Evolutionary conservation across 495 filamentous ascomycete genomes (phyloP), one percentile per base, ranked within the genome.

Genomic region (Pyrenula massariospora): DNA sequence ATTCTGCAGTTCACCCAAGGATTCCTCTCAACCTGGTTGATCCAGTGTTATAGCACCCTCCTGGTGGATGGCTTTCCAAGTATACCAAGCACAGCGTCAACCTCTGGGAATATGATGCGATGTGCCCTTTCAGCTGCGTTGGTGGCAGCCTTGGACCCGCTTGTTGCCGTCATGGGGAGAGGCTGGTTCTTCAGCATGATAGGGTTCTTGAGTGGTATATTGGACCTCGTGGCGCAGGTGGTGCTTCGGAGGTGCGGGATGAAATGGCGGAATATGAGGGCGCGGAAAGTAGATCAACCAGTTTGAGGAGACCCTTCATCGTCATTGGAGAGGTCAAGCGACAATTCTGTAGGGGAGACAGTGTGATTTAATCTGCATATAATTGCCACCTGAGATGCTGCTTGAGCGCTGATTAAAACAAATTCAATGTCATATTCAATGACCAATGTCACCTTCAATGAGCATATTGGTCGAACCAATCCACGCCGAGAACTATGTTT

Each of bases 111-210:
- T 49, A 55, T 55, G 10, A 48, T 12, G 10, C 53, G 53, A 11
- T 55, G 53, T 24, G 24, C 24, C 10, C 25, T 55, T 12, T 47
- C 53, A 49, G 53, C 53, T 15, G 24, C 12, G 10, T 12, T 10
- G 10, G 53, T 55, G 11, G 25, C 53, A 48, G 25, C 23, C 10
- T 49, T 55, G 53, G 15, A 55, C 12, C 53, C 53, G 10, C 24
- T 55, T 12, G 12, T 55, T 10, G 53, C 47, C 22, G 22, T 12
- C 24, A 55, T 55, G 12, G 53, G 53, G 20, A 12, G 15, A 47
- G 53, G 53, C 15, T 55, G 53, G 53, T 55, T 55, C 22, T 55
- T 55, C 25, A 55, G 15, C 12, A 10, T 49, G 12, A 10, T 55
- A 10, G 53, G 12, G 10, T 15, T 42, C 23, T 12, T 55, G 48